Base-by-base conservation (phyloP, 2,329 filamentous ascomycete species). In the Xylaria sp. region DNA sequence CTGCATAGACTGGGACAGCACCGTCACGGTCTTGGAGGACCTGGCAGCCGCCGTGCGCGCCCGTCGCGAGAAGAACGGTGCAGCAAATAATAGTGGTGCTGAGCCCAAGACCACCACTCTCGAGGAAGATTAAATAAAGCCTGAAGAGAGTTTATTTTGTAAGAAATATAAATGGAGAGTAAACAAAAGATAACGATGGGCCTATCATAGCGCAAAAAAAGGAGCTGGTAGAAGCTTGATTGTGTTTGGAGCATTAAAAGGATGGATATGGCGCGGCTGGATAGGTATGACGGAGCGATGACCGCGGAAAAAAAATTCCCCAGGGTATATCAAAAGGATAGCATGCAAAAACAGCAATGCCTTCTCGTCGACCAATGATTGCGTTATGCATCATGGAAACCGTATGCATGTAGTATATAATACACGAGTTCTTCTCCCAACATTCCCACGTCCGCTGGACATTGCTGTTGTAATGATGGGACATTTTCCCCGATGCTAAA, bases 1-100 rank as follows among this genome's bases (percentile, higher is more conserved):
- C 65, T 99, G 95, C 84, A 97, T 99, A 79, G 86, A 92, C 85
- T 98, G 95, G 95, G 93, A 97, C 15, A 87, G 85, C 63, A 98
- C 94, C 1, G 89, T 96, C 51, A 84, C 88, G 1, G 92, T 96
- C 0, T 87, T 98, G 28, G 92, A 97, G 81, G 88, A 95, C 75
- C 87, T 98, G 37, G 94, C 96, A 6, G 89, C 90, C n/a, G 92
- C 93, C 44, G 91, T 98, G 62, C 89, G 92, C 61, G 88, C 89
- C 72, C 89, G 95, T 75, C 89, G 96, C 76, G 84, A 89, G 76
- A 85, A 83, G 75, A 80, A 79, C 46, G 81, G 80, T 64, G 76
- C 78, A 8, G 72, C 77, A 57, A 77, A 77, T 51, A 77, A 73
- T 46, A 77, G 77, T 60, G 75, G 73, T 39, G 74, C 74, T 57